Evolutionary conservation across 1,139 yeast species (phyloP).

Genomic region (Debaryomycetaceae sp.): DNA sequence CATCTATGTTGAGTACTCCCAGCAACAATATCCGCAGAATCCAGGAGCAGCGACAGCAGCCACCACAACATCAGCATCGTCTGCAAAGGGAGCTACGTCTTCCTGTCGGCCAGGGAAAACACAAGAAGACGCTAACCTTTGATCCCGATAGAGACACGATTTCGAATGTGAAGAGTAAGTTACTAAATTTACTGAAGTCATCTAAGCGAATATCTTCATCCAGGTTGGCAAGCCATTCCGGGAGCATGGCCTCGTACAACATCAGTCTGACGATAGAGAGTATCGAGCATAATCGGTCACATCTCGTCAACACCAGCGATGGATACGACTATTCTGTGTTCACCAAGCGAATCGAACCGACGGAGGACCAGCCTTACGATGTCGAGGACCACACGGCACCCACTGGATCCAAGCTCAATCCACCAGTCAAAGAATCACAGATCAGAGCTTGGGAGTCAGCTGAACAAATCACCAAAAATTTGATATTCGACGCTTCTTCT

Average conservation of each 20-base stretch:
- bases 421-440: constrained; percentile 30
- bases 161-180: constrained; percentile 22
- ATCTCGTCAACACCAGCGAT: background rate
- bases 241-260: constrained; percentile 2
- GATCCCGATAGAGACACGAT: constrained; percentile 6
- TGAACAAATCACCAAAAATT: constrained; percentile 32
- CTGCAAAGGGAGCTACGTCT: background rate
- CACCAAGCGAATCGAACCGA: background rate
- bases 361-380: background rate
- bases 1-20: constrained; percentile 30
- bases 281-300: constrained; percentile 1
- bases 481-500: constrained; percentile 33
- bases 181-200: constrained; percentile 29
- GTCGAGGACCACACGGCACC: background rate
- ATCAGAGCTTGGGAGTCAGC: constrained; percentile 48
- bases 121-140: background rate
- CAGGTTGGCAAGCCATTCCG: background rate
- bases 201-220: constrained; percentile 4
- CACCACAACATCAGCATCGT: constrained; percentile 10
- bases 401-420: background rate
- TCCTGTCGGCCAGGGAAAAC: constrained; percentile 1
- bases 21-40: constrained; percentile 26
- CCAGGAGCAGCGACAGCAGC: constrained; percentile 19
- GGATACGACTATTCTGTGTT: constrained; percentile 4
- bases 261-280: constrained; percentile 8